These are phyloP conservation scores for Penicillium bovifimosum DNA, from an alignment of 495 filamentous ascomycete species.

Conservation along the genomic window DNA sequence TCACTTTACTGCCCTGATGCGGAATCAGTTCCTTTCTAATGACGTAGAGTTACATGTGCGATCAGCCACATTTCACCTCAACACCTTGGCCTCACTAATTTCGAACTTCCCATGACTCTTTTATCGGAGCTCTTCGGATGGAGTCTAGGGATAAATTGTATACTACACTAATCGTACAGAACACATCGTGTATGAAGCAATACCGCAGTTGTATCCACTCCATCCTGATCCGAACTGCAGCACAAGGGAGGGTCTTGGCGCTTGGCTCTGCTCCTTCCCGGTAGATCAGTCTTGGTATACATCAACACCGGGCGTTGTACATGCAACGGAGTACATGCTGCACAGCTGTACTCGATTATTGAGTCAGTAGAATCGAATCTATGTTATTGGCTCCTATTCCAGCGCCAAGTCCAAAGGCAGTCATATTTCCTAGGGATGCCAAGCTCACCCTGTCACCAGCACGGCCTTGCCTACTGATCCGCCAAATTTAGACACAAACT, in stretches of 20 bases:
- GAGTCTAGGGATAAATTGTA: not conserved
- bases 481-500: not conserved
- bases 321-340: not conserved
- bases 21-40: not conserved
- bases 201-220: not conserved
- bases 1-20: constrained; percentile 1
- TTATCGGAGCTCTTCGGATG: constrained; percentile 3
- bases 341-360: not conserved
- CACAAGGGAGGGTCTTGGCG: not conserved
- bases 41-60: constrained; percentile 6
- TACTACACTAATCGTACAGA: not conserved
- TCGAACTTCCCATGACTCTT: not conserved
- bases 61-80: not conserved
- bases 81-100: not conserved
- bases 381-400: not conserved
- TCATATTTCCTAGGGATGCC: constrained; percentile 1
- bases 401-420: constrained; percentile 4
- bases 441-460: constrained; percentile 1
- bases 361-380: not conserved
- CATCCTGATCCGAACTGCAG: not conserved
- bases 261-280: constrained; percentile 9
- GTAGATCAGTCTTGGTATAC: constrained; percentile 22
- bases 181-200: not conserved
- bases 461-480: not conserved
- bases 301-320: not conserved